Base-by-base conservation (phyloP, 768 basidiomycete species). In the Suillus subalutaceus region DNA sequence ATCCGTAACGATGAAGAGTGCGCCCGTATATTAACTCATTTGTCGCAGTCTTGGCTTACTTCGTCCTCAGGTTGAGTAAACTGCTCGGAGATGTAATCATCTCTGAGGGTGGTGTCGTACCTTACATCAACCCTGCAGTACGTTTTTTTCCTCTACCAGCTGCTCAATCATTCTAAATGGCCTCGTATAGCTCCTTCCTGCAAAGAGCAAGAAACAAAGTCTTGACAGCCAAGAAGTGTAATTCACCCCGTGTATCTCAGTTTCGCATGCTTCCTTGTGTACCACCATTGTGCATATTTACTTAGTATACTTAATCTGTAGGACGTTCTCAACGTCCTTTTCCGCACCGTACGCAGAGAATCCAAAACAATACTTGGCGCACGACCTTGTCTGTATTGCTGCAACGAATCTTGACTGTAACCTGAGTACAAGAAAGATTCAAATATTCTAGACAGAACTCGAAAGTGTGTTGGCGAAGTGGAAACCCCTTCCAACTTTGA, bases 1-100 rank as follows among this genome's bases (percentile, higher is more conserved):
- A 95, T 97, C 80, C 88, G 96, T 62, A 94, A 96, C 77, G 94
- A 96, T 68, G 94, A 96, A 79, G 94, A 93, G 90, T 90, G 71
- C 66, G 86, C 79, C 12, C 26, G 7, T 15, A 1, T 26, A 16
- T 63, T 44, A 38, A 56, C 9, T 44, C 35, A 15, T 44, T 13
- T 65, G n/a, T 8, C 10, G 23, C 26, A 15, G 20, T 65, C 16
- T n/a, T 5, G 9, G 37, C 68, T 3, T 65, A 23, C 30, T 38
- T n/a, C 43, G 38, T 26, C 43, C 32, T n/a, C 62, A 90, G 89
- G 72, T 79, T 92, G 76, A 88, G 88, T 78, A 85, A 82, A 73
- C 83, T 92, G 55, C 85, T 92, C 53, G 90, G 89, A 32, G 83
- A 89, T 70, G 96, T 97, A 69, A 89, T 95, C 79, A 96, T 97